A percentile compares a stretch with the other conserved stretches of the same genome.
Conservation (phyloP, 1,284 basidiomycete species). For the Inonotus obliquus region DNA sequence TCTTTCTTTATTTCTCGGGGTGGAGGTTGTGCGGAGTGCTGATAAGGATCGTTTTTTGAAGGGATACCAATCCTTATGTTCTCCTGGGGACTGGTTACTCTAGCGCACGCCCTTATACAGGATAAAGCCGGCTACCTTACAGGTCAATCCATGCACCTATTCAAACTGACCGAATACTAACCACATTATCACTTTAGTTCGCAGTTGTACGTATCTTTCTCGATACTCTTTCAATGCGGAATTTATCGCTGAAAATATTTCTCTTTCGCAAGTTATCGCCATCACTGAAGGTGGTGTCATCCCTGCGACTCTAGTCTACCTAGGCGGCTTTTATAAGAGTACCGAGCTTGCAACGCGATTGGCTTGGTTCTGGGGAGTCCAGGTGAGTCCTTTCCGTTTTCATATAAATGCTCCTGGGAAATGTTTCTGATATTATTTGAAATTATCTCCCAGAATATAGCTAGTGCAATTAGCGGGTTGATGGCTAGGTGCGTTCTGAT, state of each 20-base stretch:
- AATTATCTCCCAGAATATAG: constrained; percentile 25
- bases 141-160: constrained; percentile 19
- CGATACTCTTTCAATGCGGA: background rate
- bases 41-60: constrained; percentile 11
- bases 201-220: constrained; percentile 26
- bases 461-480: constrained; percentile 35
- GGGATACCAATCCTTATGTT: constrained; percentile 38
- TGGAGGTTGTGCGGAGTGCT: background rate
- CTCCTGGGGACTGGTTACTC: constrained; percentile 35
- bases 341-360: constrained; percentile 36
- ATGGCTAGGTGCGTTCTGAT: constrained; percentile 26
- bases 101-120: constrained; percentile 33
- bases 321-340: constrained; percentile 36
- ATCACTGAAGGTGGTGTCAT: constrained; percentile 38
- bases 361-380: constrained; percentile 37
- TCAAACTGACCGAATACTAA: background rate
- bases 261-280: constrained; percentile 29
- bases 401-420: background rate
- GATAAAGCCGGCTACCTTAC: constrained; percentile 33
- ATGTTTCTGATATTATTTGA: background rate
- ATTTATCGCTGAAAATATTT: no score
- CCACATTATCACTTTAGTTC: constrained; percentile 22
- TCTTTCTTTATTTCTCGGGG: no score
- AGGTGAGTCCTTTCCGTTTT: constrained; percentile 3
- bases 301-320: constrained; percentile 36